A percentile compares a stretch with the other conserved stretches of the same genome.
Conservation (phyloP, 768 basidiomycete species). For the Naematelia encephala region DNA sequence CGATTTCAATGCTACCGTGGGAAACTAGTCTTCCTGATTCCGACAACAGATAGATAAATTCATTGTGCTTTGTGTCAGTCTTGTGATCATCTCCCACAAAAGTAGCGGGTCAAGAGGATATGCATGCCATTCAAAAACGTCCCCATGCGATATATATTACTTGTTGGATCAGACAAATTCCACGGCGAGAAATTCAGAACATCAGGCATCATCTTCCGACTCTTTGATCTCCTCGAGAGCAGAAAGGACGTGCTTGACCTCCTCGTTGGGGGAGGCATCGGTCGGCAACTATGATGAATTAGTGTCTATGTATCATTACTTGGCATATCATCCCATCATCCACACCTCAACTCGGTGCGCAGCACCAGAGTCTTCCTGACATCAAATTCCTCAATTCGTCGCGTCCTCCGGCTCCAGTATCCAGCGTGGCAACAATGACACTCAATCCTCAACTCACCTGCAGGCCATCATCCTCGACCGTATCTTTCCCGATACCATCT, state of each 20-base stretch:
- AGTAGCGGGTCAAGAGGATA: not conserved
- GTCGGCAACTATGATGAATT: conserved; percentile 24
- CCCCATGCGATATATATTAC: too few relatives aligned
- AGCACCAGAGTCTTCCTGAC: too few relatives aligned
- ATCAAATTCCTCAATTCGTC: too few relatives aligned
- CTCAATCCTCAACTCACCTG: conserved; percentile 27
- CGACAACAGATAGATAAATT: too few relatives aligned
- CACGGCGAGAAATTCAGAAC: not conserved
- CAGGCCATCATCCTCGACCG: conserved; percentile 37
- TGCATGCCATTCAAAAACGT: not conserved
- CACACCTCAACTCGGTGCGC: too few relatives aligned
- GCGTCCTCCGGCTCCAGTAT: too few relatives aligned
- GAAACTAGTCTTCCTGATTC: not conserved
- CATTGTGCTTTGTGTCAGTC: too few relatives aligned
- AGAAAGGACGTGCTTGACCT: conserved; percentile 43
- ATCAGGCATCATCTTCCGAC: conserved; percentile 7
- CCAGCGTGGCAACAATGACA: too few relatives aligned
- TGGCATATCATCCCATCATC: too few relatives aligned
- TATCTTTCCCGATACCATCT: conserved; percentile 31
- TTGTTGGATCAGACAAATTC: not conserved
- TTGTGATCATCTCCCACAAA: too few relatives aligned
- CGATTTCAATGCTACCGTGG: not conserved
- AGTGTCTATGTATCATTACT: too few relatives aligned
- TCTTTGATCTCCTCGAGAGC: conserved; percentile 41
- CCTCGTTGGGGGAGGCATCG: conserved; percentile 23